A percentile compares a stretch with the other conserved stretches of the same genome.
phyloP scores from a whole-genome alignment of 805 yeast genomes.

The Kluyveromyces dobzhanskii region DNA sequence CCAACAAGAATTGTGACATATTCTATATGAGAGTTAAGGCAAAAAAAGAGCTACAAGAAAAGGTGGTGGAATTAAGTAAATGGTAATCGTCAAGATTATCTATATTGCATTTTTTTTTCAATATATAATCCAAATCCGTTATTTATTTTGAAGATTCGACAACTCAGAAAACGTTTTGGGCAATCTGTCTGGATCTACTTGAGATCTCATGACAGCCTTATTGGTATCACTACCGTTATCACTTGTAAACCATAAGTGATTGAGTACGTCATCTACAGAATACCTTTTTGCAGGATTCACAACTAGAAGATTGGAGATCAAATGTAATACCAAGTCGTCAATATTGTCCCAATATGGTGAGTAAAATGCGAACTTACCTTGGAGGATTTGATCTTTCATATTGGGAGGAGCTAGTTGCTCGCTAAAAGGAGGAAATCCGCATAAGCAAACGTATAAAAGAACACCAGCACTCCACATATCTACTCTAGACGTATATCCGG shows the following conservation, averaged over 20 bases:
- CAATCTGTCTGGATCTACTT: constrained; percentile 21
- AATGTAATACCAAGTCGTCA: constrained; percentile 54
- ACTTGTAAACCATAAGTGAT: constrained; percentile 76
- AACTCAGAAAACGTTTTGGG: constrained; percentile 34
- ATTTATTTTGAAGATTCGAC: constrained; percentile 16
- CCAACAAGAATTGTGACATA: constrained; percentile 94
- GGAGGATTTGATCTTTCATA: constrained; percentile 64
- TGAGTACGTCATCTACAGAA: constrained; percentile 73
- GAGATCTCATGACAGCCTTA: constrained; percentile 15
- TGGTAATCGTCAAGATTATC: constrained; percentile 22
- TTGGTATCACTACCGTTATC: constrained; percentile 1
- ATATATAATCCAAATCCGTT: neutral
- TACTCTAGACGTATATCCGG: constrained; percentile 57
- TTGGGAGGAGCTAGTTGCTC: constrained; percentile 75
- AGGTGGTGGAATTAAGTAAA: constrained; percentile 32
- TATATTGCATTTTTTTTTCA: neutral
- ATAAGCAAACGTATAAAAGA: constrained; percentile 64
- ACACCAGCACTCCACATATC: constrained; percentile 84
- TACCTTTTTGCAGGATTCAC: constrained; percentile 65
- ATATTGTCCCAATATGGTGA: constrained; percentile 76
- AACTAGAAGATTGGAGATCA: constrained; percentile 53
- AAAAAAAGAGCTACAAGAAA: constrained; percentile 34
- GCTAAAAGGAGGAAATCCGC: constrained; percentile 82
- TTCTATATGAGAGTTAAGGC: constrained; percentile 82
- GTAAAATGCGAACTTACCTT: constrained; percentile 63